Percentiles rank a stretch among this genome's conserved stretches.
These are phyloP conservation scores for Diaporthe humulicola DNA, from an alignment of 2,329 filamentous ascomycete genomes.

Conservation along the genomic window DNA sequence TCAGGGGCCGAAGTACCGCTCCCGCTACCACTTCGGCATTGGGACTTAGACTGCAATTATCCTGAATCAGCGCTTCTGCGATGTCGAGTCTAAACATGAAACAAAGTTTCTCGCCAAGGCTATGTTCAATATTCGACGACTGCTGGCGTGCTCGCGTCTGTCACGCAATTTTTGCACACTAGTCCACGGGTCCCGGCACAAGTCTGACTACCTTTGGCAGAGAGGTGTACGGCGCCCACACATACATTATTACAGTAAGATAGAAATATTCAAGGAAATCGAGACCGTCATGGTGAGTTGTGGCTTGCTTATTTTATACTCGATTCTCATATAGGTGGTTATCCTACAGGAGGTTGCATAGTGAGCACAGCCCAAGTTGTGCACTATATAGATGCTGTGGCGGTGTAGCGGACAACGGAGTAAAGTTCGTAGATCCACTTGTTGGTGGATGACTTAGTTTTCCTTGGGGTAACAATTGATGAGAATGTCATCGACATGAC, in stretches of 20 bases:
- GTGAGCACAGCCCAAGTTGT: too few relatives aligned
- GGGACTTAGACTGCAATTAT: background rate
- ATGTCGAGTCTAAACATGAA: constrained; percentile 16
- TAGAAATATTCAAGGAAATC: too few relatives aligned
- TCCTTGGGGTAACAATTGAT: too few relatives aligned
- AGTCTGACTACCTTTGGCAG: background rate
- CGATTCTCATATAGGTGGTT: too few relatives aligned
- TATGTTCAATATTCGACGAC: background rate
- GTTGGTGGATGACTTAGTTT: too few relatives aligned
- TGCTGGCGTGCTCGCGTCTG: background rate
- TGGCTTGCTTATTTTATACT: too few relatives aligned
- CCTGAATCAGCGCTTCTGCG: constrained; percentile 2
- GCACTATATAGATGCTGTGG: too few relatives aligned
- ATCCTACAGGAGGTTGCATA: too few relatives aligned
- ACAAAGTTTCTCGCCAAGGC: constrained; percentile 13
- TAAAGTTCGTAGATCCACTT: background rate
- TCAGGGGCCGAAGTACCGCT: constrained; percentile 33
- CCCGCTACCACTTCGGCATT: constrained; percentile 15
- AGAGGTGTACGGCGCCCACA: background rate
- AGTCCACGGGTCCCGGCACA: background rate
- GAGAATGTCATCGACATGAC: background rate
- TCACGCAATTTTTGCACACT: background rate
- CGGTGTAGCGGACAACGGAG: too few relatives aligned
- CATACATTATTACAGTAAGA: too few relatives aligned
- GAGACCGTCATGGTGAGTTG: too few relatives aligned